Base-by-base conservation (phyloP, 2,329 filamentous ascomycete species). In the Gliomastix tumulicola region DNA sequence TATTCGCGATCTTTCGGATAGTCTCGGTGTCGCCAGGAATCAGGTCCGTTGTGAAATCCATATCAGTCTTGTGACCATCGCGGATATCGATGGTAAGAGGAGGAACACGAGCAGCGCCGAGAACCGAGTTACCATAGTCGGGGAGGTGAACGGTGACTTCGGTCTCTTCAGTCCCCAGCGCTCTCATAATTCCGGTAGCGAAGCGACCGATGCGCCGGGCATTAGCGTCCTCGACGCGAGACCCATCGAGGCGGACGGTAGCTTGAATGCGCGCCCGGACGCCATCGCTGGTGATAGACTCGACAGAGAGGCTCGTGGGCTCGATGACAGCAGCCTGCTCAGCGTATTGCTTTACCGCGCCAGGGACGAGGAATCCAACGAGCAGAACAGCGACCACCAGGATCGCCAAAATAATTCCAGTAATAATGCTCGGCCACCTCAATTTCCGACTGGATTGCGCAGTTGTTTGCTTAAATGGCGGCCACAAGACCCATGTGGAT, bases 341-440 rank as follows among this genome's bases (percentile, higher is more conserved):
- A 34, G 84, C 86, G 59, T 98, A 98, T 54, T 87, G 76, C 59
- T 94, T 79, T 10, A 94, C 77, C 7, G 82, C 77, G 13, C 83
- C 79, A 3, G 90, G 89, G 1, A 84, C 76, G 37, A 94, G 74
- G 62, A 95, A 95, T 13, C 81, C 87, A 38, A 90, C 65, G 13
- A 84, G 61, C 40, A 96, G 79, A 47, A 94, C 87, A 20, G 71
- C 56, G 17, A 90, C 49, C 6, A 82, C 68, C 7, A 80, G 50
- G 3, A 76, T 46, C 34, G 74, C 83, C 8, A 97, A 63, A 3
- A 83, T 39, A 2, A 71, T 47, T 42, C 95, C 76, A 21, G 89
- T 83, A 25, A 94, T 69, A 21, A 88, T 67, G 25, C 84, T 90
- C 8, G 87, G 82, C 87, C 87, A 94, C 63, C 80, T 46, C 46